Base-by-base conservation (phyloP, 441 rosid species). In the Pelargonium cotyledonis region DNA sequence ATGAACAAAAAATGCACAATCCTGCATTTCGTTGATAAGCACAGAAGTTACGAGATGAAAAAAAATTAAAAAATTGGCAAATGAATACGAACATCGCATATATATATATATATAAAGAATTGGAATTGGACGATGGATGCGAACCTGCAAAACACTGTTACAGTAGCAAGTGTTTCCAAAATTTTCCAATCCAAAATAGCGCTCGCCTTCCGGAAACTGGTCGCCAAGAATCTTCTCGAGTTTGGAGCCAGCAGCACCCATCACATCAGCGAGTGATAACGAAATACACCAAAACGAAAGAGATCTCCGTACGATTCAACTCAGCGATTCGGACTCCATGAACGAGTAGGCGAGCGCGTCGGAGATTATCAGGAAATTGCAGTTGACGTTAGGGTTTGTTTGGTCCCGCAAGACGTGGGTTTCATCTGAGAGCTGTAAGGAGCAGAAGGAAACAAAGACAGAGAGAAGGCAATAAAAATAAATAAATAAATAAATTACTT, bases 211-310 rank as follows among this genome's bases (percentile, higher is more conserved):
- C 4, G 99, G 99, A 77, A 95, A 95, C 84, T 90, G 96, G 79
- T 95, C 99, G 79, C 99, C 98, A 58, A 95, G 88, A 78, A 95
- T 97, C 75, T 95, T 95, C 92, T 95, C 99, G 74, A 95, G 98
- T 84, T 86, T 95, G 55, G 99, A 95, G 58, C 98, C 99, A 58
- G 98, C 98, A 65, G 96, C 98, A 19, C 99, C 99, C 99, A 95
- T 95, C 46, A 41, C 11, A 62, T 57, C 11, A 11, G 57, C 1
- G 55, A 47, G 35, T 43, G 47, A 57, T 23, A 51, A 29, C 35
- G 21, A 38, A 21, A 31, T 31, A 3, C 38, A 31, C 38, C 7
- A 35, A 6, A 35, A 35, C 40, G 40, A 35, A 5, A 5, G 7
- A 35, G 40, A 35, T 35, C 58, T 51, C 58, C 18, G 58, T 11